Evolutionary conservation across 257 asterid genomes (phyloP).

Genomic region (Nicotiana otophora): DNA sequence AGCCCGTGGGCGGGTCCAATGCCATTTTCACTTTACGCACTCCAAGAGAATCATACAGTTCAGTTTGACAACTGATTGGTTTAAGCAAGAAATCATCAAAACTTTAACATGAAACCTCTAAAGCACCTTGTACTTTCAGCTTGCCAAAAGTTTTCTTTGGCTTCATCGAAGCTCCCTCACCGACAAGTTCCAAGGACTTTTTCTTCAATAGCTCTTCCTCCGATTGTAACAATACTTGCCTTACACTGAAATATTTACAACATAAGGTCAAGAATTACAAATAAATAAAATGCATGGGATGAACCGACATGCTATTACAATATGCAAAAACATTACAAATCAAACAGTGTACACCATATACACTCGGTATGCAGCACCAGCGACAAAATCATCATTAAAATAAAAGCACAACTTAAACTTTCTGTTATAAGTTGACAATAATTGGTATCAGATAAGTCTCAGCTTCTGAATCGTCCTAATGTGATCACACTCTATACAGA

Average conservation of each 20-base stretch:
- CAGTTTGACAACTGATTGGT: not conserved
- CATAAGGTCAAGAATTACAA: not conserved
- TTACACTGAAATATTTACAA: conserved; percentile 38
- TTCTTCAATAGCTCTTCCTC: conserved; percentile 80
- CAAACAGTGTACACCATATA: not conserved
- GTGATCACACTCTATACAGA: not conserved
- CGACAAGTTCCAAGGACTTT: conserved; percentile 57
- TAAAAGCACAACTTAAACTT: not conserved
- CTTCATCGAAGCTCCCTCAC: conserved; percentile 74
- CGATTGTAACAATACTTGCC: conserved; percentile 64
- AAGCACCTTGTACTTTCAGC: conserved; percentile 79
- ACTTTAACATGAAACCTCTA: not conserved
- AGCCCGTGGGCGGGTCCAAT: conserved; percentile 83
- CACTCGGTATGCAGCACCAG: not conserved
- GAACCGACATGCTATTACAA: not conserved
- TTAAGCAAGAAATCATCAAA: not conserved
- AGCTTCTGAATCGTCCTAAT: not conserved
- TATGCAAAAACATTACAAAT: not conserved
- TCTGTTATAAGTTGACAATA: not conserved
- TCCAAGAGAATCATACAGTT: conserved; percentile 28
- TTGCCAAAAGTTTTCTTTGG: conserved; percentile 81
- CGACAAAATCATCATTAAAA: not conserved
- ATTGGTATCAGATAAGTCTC: not conserved
- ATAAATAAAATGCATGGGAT: not conserved
- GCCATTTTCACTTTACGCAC: conserved; percentile 88